These are phyloP conservation scores for Debaryomyces castellii DNA, from an alignment of 805 yeast genomes.

Conservation along the genomic window DNA sequence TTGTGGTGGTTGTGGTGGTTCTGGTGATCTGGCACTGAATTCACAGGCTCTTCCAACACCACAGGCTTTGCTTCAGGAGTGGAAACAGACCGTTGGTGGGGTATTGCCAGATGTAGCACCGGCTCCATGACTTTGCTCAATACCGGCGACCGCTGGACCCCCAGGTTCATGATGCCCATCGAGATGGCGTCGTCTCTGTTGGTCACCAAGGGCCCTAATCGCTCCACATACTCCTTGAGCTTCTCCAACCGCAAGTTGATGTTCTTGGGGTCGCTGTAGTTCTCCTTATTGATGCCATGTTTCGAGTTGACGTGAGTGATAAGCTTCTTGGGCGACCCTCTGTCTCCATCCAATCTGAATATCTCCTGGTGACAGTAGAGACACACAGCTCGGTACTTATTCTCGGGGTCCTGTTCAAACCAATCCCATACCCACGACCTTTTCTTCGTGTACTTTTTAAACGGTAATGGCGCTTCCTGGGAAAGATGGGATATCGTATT, in stretches of 20 bases:
- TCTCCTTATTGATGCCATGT: constrained; percentile 14
- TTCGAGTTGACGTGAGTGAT: constrained; percentile 16
- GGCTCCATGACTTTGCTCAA: constrained; percentile 1
- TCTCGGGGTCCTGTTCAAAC: constrained; percentile 16
- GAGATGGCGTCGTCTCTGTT: constrained; percentile 11
- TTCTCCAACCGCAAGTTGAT: constrained; percentile 7
- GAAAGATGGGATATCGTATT: constrained; percentile 14
- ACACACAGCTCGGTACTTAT: constrained; percentile 16
- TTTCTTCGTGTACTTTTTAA: constrained; percentile 15
- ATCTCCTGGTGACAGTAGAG: constrained; percentile 14
- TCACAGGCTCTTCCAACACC: constrained; percentile 1
- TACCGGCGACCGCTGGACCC: constrained; percentile 1
- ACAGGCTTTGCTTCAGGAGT: not conserved
- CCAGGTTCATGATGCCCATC: constrained; percentile 7
- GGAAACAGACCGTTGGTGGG: not conserved
- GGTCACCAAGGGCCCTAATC: constrained; percentile 12
- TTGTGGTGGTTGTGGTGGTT: not conserved
- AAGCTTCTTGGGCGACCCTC: constrained; percentile 16
- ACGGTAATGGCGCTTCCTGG: constrained; percentile 14
- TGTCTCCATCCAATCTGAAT: constrained; percentile 15
- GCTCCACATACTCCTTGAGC: constrained; percentile 7
- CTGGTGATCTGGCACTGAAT: not conserved
- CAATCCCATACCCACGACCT: constrained; percentile 20
- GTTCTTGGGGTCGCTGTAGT: constrained; percentile 5
- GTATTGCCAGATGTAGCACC: not conserved